Evolutionary conservation across 345 rosid species (phyloP).

Genomic region (Brassica incana): DNA sequence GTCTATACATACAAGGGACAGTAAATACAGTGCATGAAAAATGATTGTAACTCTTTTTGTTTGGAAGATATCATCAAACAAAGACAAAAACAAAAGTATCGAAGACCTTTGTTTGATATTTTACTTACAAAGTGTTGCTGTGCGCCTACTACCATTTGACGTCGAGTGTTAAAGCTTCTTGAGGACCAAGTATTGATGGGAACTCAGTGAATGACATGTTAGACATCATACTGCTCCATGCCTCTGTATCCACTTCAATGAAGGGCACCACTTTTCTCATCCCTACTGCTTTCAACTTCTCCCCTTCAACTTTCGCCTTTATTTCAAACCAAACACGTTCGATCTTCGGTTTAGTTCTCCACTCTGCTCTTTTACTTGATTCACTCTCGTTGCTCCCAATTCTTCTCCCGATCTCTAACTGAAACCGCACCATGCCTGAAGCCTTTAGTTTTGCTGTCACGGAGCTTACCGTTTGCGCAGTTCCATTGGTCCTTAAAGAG

Average conservation of each 20-base stretch:
- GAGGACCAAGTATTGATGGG: slow-evolving; percentile 68
- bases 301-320: slow-evolving; percentile 54
- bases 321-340: slow-evolving; percentile 71
- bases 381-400: slow-evolving; percentile 45
- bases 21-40: slow-evolving; percentile 21
- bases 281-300: slow-evolving; percentile 50
- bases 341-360: slow-evolving; percentile 67
- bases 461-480: slow-evolving; percentile 37
- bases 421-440: slow-evolving; percentile 50
- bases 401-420: slow-evolving; percentile 59
- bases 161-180: slow-evolving; percentile 78
- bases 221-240: slow-evolving; percentile 72
- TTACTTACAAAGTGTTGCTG: slow-evolving; percentile 34
- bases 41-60: slow-evolving; percentile 3
- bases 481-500: slow-evolving; percentile 39
- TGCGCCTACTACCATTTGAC: slow-evolving; percentile 73
- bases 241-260: slow-evolving; percentile 52
- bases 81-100: neutral
- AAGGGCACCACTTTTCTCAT: slow-evolving; percentile 63
- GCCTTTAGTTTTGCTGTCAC: slow-evolving; percentile 51
- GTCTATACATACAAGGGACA: slow-evolving; percentile 22
- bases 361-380: slow-evolving; percentile 39
- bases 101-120: neutral
- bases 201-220: slow-evolving; percentile 78
- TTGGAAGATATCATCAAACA: slow-evolving; percentile 3